Evolutionary conservation across 2,329 filamentous ascomycete species (phyloP).

Genomic region (Ceratocystis variospora): DNA sequence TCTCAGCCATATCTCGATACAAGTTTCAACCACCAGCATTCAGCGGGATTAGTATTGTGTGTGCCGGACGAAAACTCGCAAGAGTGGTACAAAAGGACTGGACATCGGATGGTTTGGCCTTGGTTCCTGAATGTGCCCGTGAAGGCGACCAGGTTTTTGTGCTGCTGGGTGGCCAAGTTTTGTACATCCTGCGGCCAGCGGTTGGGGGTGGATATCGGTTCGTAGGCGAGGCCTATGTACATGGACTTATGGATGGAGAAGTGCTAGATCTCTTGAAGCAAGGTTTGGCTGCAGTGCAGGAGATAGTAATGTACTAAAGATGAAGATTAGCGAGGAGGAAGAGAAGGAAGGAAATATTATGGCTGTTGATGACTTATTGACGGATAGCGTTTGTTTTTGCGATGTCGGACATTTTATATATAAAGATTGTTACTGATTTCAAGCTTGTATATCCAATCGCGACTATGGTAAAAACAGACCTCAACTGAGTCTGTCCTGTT

Average conservation of each 20-base stretch:
- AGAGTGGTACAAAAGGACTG: slow-evolving; percentile 20
- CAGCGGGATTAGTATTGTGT: slow-evolving; percentile 19
- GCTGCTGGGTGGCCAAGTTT: slow-evolving; percentile 21
- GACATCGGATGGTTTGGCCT: slow-evolving; percentile 19
- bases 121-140: slow-evolving; percentile 18
- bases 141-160: slow-evolving; percentile 22
- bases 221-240: slow-evolving; percentile 23
- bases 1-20: not conserved
- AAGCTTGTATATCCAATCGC: not conserved
- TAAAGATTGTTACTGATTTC: not conserved
- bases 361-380: not conserved
- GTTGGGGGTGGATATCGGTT: slow-evolving; percentile 21
- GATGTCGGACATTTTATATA: not conserved
- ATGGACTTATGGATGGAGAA: slow-evolving; percentile 24
- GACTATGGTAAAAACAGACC: too few relatives aligned
- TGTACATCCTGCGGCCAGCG: slow-evolving; percentile 20
- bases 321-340: not conserved
- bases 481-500: too few relatives aligned
- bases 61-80: slow-evolving; percentile 18
- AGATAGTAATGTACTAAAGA: slow-evolving; percentile 18
- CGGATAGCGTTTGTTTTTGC: slow-evolving; percentile 3
- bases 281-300: slow-evolving; percentile 18
- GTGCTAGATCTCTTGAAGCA: slow-evolving; percentile 20
- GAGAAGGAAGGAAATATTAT: not conserved
- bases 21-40: slow-evolving; percentile 10